Evolutionary conservation across 441 rosid genomes (phyloP), one percentile per base, ranked within the genome.

Genomic region (Syzygium malaccense): DNA sequence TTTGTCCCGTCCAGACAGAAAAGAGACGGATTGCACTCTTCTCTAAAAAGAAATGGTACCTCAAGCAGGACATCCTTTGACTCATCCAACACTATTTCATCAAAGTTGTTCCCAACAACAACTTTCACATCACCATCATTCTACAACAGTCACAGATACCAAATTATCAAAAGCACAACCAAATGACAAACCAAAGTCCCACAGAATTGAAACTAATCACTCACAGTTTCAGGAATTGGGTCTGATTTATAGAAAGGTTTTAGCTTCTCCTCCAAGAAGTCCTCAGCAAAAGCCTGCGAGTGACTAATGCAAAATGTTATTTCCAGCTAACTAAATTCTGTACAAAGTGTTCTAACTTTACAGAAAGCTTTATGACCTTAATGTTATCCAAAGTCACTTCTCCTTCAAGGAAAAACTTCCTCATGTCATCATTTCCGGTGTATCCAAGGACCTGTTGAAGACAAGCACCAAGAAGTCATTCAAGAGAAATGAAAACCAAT

Each of bases 61-160:
- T 97, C 99, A 45, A 98, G 98, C 88, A 98, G 97, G 89, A 97
- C 99, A 90, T 98, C 99, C 89, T 98, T 98, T 1, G 99, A 94
- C 91, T 97, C 99, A 85, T 98, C 99, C 92, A 97, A 90, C 87
- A 98, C 98, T 91, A 96, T 94, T 85, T 96, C 99, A 86, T 97
- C 99, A 56, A 98, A 98, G 92, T 96, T 97, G 91, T 96, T 90
- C 55, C 98, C 99, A 14, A 97, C 99, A 86, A 97, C 98, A 85
- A 97, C 92, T 93, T 98, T 97, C 88, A 98, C 99, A 93, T 97
- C 99, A 83, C 93, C 99, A 78, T 96, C 97, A 89, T 98, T 96
- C 99, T 98, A 91, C 87, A 85, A 55, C 17, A 56, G 51, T 55
- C 30, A 7, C 45, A 56, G 49, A 25, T 58, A 54, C 51, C 88